Evolutionary conservation across 768 basidiomycete species (phyloP).

Genomic region (Termitomyces sp.): DNA sequence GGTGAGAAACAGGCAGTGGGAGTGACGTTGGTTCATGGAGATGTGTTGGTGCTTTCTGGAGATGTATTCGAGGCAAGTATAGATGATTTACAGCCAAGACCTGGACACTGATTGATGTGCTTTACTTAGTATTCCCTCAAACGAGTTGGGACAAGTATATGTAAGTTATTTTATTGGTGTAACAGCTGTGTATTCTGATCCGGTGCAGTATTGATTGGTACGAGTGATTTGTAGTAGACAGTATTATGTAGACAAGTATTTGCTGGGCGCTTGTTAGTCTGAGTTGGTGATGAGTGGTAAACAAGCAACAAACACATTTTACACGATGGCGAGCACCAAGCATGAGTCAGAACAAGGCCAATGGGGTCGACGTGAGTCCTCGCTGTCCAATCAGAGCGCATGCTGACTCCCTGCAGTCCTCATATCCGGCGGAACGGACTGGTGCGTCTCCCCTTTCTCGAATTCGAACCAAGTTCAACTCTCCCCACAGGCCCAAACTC

Average conservation of each 20-base stretch:
- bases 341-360: constrained; percentile 3
- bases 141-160: constrained; percentile 39
- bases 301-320: constrained; percentile 9
- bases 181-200: background rate
- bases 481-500: constrained; percentile 57
- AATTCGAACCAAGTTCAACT: background rate
- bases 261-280: background rate
- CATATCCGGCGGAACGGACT: constrained; percentile 85
- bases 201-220: constrained; percentile 14
- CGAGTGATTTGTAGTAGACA: background rate
- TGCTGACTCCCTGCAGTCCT: constrained; percentile 48
- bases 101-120: constrained; percentile 5
- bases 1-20: constrained; percentile 16
- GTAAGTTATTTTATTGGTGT: constrained; percentile 24
- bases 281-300: constrained; percentile 3
- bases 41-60: constrained; percentile 36
- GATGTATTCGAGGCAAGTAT: constrained; percentile 38
- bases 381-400: background rate
- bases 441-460: constrained; percentile 44
- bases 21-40: constrained; percentile 42
- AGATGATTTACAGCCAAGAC: background rate
- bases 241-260: no score
- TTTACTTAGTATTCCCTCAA: constrained; percentile 40
- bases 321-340: constrained; percentile 12
- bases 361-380: constrained; percentile 13